Evolutionary conservation across 140 eudicot species (phyloP).

Genomic region (Senecio squalidus): DNA sequence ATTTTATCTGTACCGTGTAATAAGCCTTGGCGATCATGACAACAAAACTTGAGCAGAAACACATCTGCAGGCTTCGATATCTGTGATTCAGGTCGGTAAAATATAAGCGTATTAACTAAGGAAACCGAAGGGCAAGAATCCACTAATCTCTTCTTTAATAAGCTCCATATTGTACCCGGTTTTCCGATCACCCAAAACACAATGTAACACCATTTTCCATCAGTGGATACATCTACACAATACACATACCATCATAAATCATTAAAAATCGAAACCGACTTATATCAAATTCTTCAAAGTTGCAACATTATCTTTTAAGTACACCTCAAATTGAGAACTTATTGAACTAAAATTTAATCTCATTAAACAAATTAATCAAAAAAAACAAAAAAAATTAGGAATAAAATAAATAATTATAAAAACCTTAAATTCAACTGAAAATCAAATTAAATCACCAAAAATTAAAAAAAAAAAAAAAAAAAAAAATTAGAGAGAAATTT

Average conservation of each 20-base stretch:
- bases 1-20: slow-evolving; percentile 51
- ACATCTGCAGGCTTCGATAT: slow-evolving; percentile 69
- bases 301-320: too few species aligned
- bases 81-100: slow-evolving; percentile 41
- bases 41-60: slow-evolving; percentile 64
- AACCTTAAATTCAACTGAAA: too few species aligned
- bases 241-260: neutral
- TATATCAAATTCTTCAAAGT: too few species aligned
- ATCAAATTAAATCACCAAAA: too few species aligned
- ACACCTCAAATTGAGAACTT: too few species aligned
- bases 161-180: slow-evolving; percentile 58
- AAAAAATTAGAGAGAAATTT: too few species aligned
- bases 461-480: too few species aligned
- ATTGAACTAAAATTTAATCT: too few species aligned
- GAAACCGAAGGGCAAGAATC: slow-evolving; percentile 71
- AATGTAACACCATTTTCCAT: slow-evolving; percentile 88
- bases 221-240: slow-evolving; percentile 64
- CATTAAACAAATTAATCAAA: too few species aligned
- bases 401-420: too few species aligned
- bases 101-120: slow-evolving; percentile 50
- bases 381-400: too few species aligned
- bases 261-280: too few species aligned
- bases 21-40: slow-evolving; percentile 68
- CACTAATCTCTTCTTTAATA: slow-evolving; percentile 62
- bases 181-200: slow-evolving; percentile 64